Conservation (phyloP, 148 eudicot genomes). For the Rhododendron mucronatum region DNA sequence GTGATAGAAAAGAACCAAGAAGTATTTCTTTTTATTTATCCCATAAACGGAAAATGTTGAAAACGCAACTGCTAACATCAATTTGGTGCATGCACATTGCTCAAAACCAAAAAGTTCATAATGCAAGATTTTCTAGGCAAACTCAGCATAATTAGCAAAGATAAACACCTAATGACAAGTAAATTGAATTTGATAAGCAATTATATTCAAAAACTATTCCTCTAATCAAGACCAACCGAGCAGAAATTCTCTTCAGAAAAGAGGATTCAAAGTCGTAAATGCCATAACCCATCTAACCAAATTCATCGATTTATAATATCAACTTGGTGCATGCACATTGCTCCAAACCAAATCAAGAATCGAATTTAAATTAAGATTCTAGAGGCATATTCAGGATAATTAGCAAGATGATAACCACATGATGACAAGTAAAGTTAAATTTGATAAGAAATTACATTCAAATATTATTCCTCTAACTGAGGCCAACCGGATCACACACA, state of each 20-base stretch:
- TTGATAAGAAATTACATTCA: too few relatives aligned
- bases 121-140: neutral
- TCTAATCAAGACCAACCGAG: neutral
- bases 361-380: neutral
- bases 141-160: neutral
- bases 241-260: neutral
- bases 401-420: neutral
- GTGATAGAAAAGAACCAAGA: neutral
- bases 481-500: neutral
- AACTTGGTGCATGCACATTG: neutral
- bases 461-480: neutral
- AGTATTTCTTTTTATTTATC: neutral
- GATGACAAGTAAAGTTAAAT: too few relatives aligned
- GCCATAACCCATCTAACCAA: constrained; percentile 10
- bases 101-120: neutral
- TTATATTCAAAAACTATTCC: neutral
- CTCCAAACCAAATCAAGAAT: constrained; percentile 2
- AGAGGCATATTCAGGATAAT: neutral
- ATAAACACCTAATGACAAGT: neutral
- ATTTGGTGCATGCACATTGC: neutral
- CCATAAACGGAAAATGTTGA: neutral
- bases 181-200: neutral
- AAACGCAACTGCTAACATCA: neutral
- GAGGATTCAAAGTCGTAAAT: neutral
- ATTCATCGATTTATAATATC: neutral